Evolutionary conservation across 129 eudicot genomes (phyloP).

Genomic region (Escallonia rubra): DNA sequence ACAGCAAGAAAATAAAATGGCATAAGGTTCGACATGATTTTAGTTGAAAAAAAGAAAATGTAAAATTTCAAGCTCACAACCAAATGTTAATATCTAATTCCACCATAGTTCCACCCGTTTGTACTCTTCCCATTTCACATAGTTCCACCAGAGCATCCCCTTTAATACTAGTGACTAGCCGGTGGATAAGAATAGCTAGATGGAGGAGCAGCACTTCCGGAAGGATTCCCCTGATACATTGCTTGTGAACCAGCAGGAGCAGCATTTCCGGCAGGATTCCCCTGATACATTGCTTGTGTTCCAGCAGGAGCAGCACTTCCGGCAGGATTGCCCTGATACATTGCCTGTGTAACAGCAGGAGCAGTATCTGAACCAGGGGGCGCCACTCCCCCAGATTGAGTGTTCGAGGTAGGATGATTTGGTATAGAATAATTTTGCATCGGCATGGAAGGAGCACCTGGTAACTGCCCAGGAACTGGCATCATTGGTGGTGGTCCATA

Average conservation of each 20-base stretch:
- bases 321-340: neutral
- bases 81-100: too few species aligned
- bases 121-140: too few species aligned
- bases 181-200: too few species aligned
- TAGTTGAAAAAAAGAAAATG: too few species aligned
- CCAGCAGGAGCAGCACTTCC: neutral
- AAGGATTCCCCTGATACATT: neutral
- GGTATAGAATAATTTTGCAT: too few species aligned
- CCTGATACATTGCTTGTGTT: neutral
- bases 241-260: neutral
- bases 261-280: neutral
- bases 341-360: neutral
- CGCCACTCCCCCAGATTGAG: neutral
- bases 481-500: neutral
- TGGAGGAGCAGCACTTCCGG: neutral
- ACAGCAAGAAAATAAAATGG: too few species aligned
- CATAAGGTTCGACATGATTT: too few species aligned
- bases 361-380: neutral
- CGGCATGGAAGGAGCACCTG: neutral
- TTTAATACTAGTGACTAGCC: too few species aligned
- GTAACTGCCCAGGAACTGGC: neutral
- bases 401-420: neutral
- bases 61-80: too few species aligned
- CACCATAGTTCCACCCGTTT: too few species aligned
- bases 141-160: too few species aligned